Base-by-base conservation (phyloP, 2,329 filamentous ascomycete genomes). In the Pezicula rhizophila region DNA sequence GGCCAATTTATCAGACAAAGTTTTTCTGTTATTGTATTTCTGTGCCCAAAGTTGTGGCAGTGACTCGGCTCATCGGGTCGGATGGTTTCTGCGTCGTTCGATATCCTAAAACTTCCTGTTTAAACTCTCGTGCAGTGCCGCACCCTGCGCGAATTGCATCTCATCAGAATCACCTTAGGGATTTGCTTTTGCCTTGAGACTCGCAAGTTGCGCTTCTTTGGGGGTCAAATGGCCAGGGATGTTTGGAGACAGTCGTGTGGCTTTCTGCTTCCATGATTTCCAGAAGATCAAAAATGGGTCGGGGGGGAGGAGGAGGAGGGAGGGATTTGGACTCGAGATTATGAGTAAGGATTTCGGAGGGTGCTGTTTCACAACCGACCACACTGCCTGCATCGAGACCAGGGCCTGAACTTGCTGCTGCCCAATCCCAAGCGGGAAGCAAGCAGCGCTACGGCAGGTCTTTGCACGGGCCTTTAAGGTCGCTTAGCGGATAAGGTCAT, bases 341-440 rank as follows among this genome's bases (percentile, higher is more conserved):
- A 12, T 31, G 28, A 31, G 28, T 31, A 31, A 31, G 28, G 37
- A 44, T 41, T 45, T 40, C 50, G 31, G 50, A 47, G 49, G 54
- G 48, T 55, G 46, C 48, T 43, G 59, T 62, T 61, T 63, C 59
- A 61, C 57, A 56, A 45, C 52, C 15, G 46, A 49, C 49, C 46
- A 42, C 53, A 52, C 46, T 56, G 44, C 47, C 39, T 55, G 52
- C 46, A 48, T 49, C 39, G 49, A 49, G 53, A 52, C 53, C 42
- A 56, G 56, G 56, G 44, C 53, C 47, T 58, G 44, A 42, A 33
- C 55, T 42, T 41, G 57, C 55, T 41, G 57, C 55, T 56, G 53
- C 52, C 58, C 56, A 61, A 60, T 62, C 59, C 53, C 54, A 59
- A 49, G 55, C 55, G 50, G 50, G 25, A 28, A 31, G 39, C 25